phyloP scores from a whole-genome alignment of 1,284 basidiomycete species.

The Omphalotus olearius region DNA sequence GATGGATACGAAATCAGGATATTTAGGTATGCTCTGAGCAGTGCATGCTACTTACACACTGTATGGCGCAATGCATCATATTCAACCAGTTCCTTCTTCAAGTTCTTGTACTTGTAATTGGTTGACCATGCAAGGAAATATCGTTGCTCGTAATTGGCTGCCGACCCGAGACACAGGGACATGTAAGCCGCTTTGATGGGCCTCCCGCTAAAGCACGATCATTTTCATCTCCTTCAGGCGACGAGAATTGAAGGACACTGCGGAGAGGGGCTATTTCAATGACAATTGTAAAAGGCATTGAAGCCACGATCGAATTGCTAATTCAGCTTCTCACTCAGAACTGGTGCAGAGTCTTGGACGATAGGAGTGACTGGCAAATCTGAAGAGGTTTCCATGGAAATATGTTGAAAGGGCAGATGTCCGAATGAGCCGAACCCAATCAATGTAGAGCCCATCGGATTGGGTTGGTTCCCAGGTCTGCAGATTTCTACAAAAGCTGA shows the following conservation, averaged over 20 bases:
- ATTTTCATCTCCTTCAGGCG: neutral
- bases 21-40: constrained; percentile 25
- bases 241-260: neutral
- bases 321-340: too few relatives aligned
- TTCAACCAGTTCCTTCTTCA: too few relatives aligned
- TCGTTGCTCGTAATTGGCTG: neutral
- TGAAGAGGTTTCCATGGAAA: neutral
- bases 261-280: too few relatives aligned
- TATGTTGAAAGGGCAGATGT: neutral
- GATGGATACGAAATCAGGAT: constrained; percentile 46
- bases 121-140: neutral
- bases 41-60: neutral
- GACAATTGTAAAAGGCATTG: neutral
- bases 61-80: too few relatives aligned
- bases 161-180: constrained; percentile 8
- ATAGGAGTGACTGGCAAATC: neutral
- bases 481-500: constrained; percentile 2
- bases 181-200: neutral
- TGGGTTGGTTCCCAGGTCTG: constrained; percentile 9
- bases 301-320: neutral
- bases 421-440: constrained; percentile 5
- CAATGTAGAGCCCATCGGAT: neutral
- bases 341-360: neutral
- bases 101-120: too few relatives aligned
- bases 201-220: neutral